phyloP scores from a whole-genome alignment of 176 grass and related monocot genomes.

The Bromus sterilis region DNA sequence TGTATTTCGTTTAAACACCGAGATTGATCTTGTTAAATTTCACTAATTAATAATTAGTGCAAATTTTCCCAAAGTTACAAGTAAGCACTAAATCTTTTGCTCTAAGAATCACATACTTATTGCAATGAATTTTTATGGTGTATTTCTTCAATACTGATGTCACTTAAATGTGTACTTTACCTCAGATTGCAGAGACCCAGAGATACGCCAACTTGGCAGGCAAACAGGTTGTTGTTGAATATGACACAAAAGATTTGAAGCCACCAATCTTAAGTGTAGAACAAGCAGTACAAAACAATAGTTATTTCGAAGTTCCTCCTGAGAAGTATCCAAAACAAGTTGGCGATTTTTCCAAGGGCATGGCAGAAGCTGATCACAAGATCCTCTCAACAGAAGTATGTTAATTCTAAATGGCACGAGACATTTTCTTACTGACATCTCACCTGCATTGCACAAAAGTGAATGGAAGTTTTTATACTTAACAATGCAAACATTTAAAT shows the following conservation, averaged over 20 bases:
- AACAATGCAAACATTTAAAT: background rate
- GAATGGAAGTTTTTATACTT: background rate
- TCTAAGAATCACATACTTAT: background rate
- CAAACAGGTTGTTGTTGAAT: slow-evolving; percentile 55
- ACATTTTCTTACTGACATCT: background rate
- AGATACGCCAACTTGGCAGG: slow-evolving; percentile 65
- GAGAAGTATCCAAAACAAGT: slow-evolving; percentile 39
- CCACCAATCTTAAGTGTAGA: slow-evolving; percentile 57
- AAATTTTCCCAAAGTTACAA: too few relatives aligned
- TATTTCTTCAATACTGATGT: background rate
- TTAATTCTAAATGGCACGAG: background rate
- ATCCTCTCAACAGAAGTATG: slow-evolving; percentile 56
- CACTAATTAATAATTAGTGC: background rate
- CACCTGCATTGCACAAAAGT: background rate
- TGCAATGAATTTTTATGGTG: background rate
- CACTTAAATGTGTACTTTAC: background rate
- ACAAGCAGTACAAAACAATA: slow-evolving; percentile 52
- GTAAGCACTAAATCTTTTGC: background rate
- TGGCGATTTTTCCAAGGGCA: slow-evolving; percentile 57
- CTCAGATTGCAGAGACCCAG: slow-evolving; percentile 78
- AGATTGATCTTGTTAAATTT: background rate
- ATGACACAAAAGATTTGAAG: slow-evolving; percentile 43
- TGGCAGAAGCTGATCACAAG: slow-evolving; percentile 70
- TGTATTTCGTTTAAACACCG: background rate
- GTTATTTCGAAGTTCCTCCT: slow-evolving; percentile 44